Percentiles rank a stretch among this genome's conserved stretches.
Evolutionary conservation across 2,329 filamentous ascomycete genomes (phyloP).

Genomic region (Colletotrichum sp.): DNA sequence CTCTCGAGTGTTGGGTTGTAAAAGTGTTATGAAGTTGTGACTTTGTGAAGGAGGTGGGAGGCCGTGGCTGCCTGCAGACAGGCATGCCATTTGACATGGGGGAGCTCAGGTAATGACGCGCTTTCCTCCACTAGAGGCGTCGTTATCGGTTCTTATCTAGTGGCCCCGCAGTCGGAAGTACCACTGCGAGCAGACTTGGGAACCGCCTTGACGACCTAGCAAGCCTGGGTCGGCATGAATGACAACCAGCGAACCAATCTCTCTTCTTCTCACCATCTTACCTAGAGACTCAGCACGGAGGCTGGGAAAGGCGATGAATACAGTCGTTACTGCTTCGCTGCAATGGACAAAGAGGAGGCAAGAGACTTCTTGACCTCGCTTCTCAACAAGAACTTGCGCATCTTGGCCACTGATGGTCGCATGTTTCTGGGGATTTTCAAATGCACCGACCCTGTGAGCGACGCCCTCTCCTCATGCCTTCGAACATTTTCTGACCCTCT

Average conservation of each 20-base stretch:
- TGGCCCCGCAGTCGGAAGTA: neutral
- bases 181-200: neutral
- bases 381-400: conserved; percentile 78
- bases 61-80: neutral
- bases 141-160: conserved; percentile 15
- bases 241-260: neutral
- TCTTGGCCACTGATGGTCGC: conserved; percentile 82
- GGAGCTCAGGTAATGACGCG: conserved; percentile 17
- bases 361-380: conserved; percentile 66
- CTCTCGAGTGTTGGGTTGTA: neutral
- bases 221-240: neutral
- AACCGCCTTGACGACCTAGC: neutral
- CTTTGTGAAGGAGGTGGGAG: conserved; percentile 1
- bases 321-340: neutral
- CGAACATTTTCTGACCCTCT: neutral
- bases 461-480: neutral
- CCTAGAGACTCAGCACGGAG: neutral
- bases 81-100: neutral
- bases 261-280: neutral
- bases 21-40: neutral
- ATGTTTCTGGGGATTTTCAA: conserved; percentile 92
- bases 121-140: neutral
- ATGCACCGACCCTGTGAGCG: conserved; percentile 79
- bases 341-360: conserved; percentile 58
- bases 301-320: neutral